Base-by-base conservation (phyloP, 345 rosid species). In the Carallia brachiata region DNA sequence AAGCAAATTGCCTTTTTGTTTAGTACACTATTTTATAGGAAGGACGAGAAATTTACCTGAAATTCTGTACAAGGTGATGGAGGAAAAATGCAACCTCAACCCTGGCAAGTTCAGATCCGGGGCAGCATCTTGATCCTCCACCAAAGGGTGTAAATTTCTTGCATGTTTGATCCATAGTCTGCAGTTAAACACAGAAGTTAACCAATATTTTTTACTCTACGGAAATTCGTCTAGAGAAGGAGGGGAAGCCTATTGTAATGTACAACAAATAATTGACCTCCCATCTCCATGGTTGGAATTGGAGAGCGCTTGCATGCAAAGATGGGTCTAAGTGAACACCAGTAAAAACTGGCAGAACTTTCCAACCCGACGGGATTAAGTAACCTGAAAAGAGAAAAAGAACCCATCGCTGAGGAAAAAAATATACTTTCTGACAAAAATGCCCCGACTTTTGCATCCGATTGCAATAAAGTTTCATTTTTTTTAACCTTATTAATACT, bases 211-310 rank as follows among this genome's bases (percentile, higher is more conserved):
- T 18, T 52, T 17, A 15, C 12, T 69, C 30, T 15, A 32, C 48
- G 23, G 23, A 23, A 23, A 23, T 23, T 23, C 23, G 23, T 23
- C 23, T 23, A 23, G 23, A 23, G 23, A 23, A 23, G 23, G 23
- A 23, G 23, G 23, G 23, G 23, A 23, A 23, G 23, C 23, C 23
- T 23, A 23, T 3, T 27, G 44, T 34, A 34, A 4, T 44, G 4
- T 3, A 69, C 28, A 27, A 52, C 44, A 56, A 23, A 13, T 6
- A 18, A 27, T 47, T 66, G 78, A 84, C 90, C 87, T 86, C 83
- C 90, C 90, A 86, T 78, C 90, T 78, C 86, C 87, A 83, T 19
- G 90, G 90, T 76, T 86, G 62, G 59, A 86, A 86, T 28, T 82
- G 77, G 16, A 59, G 75, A 40, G 90, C 77, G 76, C 52, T 74